Conservation (phyloP, 1,284 basidiomycete genomes). For the Pseudozyma pruni region DNA sequence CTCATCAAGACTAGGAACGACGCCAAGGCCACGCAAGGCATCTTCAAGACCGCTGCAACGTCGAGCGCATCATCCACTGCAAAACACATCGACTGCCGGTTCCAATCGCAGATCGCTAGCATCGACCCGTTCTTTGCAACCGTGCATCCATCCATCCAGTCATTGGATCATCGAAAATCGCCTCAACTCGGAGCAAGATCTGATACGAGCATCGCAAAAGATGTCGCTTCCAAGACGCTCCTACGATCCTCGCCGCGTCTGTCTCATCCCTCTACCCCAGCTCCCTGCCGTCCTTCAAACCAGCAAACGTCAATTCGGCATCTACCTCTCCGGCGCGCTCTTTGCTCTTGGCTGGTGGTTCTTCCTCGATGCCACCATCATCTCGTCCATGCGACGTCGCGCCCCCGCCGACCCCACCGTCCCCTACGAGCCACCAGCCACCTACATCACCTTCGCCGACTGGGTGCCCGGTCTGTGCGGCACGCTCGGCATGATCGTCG, state of each 20-base stretch:
- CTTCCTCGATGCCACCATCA: constrained; percentile 91
- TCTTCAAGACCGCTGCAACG: too few species aligned
- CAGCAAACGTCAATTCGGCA: constrained; percentile 82
- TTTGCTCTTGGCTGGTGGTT: constrained; percentile 94
- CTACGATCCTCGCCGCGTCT: constrained; percentile 89
- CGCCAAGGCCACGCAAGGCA: too few species aligned
- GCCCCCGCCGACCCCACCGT: constrained; percentile 75
- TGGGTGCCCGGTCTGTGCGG: constrained; percentile 95
- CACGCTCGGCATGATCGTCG: constrained; percentile 90
- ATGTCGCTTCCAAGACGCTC: constrained; percentile 79
- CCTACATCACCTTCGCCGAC: constrained; percentile 89
- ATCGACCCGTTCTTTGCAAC: not conserved
- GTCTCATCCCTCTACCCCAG: constrained; percentile 71
- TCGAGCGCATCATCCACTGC: too few species aligned
- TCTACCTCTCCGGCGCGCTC: constrained; percentile 89
- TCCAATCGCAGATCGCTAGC: not conserved
- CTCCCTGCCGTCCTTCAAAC: constrained; percentile 65
- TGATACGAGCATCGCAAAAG: not conserved
- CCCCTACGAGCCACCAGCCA: constrained; percentile 78
- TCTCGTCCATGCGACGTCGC: constrained; percentile 76
- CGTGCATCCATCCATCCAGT: constrained; percentile 2
- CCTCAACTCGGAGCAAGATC: too few species aligned
- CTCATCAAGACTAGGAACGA: too few species aligned
- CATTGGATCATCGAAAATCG: not conserved
- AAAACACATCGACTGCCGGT: too few species aligned